Percentiles rank a stretch among this genome's conserved stretches.
Evolutionary conservation across 495 filamentous ascomycete genomes (phyloP).

Genomic region (Annulohypoxylon nitens): DNA sequence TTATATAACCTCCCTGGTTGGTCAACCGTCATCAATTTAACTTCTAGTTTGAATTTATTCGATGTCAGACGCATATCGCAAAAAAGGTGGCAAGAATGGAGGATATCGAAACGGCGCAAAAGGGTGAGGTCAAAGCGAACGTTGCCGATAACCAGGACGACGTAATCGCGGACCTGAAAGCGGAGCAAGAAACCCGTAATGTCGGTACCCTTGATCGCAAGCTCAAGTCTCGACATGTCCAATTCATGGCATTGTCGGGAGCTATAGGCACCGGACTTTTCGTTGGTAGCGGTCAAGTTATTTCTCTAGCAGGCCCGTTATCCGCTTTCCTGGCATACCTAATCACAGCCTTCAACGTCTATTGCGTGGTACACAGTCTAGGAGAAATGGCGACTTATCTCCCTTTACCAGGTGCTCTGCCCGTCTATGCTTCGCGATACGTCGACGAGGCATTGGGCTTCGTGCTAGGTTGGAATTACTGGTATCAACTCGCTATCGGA

Average conservation of each 20-base stretch:
- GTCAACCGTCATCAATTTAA: neutral
- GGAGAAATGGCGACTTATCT: slow-evolving; percentile 74
- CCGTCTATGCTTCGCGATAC: slow-evolving; percentile 75
- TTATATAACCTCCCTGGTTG: neutral
- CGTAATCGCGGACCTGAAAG: slow-evolving; percentile 36
- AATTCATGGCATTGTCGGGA: slow-evolving; percentile 74
- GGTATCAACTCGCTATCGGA: slow-evolving; percentile 53
- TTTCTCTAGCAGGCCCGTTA: slow-evolving; percentile 55
- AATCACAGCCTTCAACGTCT: slow-evolving; percentile 52
- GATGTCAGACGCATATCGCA: neutral
- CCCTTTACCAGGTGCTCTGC: slow-evolving; percentile 63
- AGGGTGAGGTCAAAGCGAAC: slow-evolving; percentile 26
- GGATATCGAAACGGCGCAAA: slow-evolving; percentile 41
- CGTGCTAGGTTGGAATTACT: slow-evolving; percentile 77
- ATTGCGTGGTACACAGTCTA: slow-evolving; percentile 54
- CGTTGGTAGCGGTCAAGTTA: slow-evolving; percentile 55
- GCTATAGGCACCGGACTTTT: slow-evolving; percentile 70
- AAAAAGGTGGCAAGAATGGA: slow-evolving; percentile 38
- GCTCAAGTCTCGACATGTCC: slow-evolving; percentile 69
- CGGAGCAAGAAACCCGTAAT: slow-evolving; percentile 45
- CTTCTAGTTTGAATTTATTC: neutral
- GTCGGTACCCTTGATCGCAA: slow-evolving; percentile 62
- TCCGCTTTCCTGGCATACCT: slow-evolving; percentile 64
- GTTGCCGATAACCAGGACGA: slow-evolving; percentile 37
- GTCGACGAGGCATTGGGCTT: slow-evolving; percentile 79